Percentiles rank a stretch among this genome's conserved stretches.
These are phyloP conservation scores for Cryphonectria naterciae DNA, from an alignment of 2,329 filamentous ascomycete species.

Conservation along the genomic window DNA sequence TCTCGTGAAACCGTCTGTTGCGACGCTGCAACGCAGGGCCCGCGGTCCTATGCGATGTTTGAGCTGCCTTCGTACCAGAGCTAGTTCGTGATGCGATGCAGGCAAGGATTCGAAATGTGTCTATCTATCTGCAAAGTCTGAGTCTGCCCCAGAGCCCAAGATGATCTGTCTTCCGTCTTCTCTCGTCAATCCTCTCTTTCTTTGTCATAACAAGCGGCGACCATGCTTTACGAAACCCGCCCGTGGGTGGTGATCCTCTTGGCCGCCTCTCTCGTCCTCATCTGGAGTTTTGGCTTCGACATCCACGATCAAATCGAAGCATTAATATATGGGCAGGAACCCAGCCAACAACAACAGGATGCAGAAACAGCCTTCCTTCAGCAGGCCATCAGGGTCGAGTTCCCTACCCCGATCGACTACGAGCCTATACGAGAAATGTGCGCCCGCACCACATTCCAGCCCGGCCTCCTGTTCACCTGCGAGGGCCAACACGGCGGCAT, in stretches of 20 bases:
- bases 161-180: neutral
- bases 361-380: conserved; percentile 33
- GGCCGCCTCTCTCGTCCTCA: conserved; percentile 20
- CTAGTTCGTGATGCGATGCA: neutral
- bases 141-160: neutral
- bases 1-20: conserved; percentile 14
- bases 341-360: conserved; percentile 14
- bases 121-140: neutral
- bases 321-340: conserved; percentile 23
- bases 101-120: neutral
- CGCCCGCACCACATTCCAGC: conserved; percentile 38
- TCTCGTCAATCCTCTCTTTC: neutral
- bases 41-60: neutral
- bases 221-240: conserved; percentile 27
- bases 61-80: neutral
- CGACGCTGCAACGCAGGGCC: conserved; percentile 5
- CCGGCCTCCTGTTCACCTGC: conserved; percentile 44
- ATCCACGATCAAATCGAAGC: conserved; percentile 22
- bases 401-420: conserved; percentile 41
- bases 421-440: conserved; percentile 41
- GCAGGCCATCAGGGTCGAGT: conserved; percentile 40
- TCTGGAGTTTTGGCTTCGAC: conserved; percentile 29
- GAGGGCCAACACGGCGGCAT: conserved; percentile 45
- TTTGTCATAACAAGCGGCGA: neutral
- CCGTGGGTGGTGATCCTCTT: conserved; percentile 25